Evolutionary conservation across 1,284 basidiomycete genomes (phyloP), one percentile per base, ranked within the genome.

Genomic region (Leccinum olivaceoglutinosum): DNA sequence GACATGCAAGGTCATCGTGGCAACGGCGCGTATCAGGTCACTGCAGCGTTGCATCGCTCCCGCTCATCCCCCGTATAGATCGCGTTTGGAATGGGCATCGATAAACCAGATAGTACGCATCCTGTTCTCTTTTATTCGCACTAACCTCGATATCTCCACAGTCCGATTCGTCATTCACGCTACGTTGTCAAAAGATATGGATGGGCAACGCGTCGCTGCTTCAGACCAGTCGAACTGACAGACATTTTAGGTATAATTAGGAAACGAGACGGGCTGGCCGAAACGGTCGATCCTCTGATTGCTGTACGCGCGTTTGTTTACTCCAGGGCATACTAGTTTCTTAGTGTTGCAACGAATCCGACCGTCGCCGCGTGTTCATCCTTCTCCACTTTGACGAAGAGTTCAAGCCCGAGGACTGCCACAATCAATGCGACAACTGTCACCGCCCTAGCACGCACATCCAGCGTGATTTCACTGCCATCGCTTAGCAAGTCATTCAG

Each of bases 41-140:
- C 21, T 21, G 21, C 21, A 21, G 21, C 21, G 21, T 21, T 21
- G 21, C 21, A 21, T 21, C 21, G 21, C 21, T 21, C 21, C 21
- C 21, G 21, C 21, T 21, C 21, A 21, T 21, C 21, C 21, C 21
- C 21, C 21, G 21, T 21, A 21, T 21, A 21, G 21, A 21, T 21
- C 21, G 21, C 93, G 0, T 98, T 98, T 74, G 96, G 96, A 9
- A 98, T 99, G 96, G 96, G 96, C 16, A 96, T 98, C 64, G 95
- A 98, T 77, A 98, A 98, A 74, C 77, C 88, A 0, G 85, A 93
- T 69, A 86, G 86, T 87, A 69, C 62, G 80, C 64, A 2, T 56
- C 39, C 41, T 12, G 8, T 16, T 14, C 16, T 46, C 21, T n/a
- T 7, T 5, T 3, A 25, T 11, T 60, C 7, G 46, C n/a, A 10